These are phyloP conservation scores for Conoideocrella luteorostrata DNA, from an alignment of 2,329 filamentous ascomycete genomes.

Conservation along the genomic window DNA sequence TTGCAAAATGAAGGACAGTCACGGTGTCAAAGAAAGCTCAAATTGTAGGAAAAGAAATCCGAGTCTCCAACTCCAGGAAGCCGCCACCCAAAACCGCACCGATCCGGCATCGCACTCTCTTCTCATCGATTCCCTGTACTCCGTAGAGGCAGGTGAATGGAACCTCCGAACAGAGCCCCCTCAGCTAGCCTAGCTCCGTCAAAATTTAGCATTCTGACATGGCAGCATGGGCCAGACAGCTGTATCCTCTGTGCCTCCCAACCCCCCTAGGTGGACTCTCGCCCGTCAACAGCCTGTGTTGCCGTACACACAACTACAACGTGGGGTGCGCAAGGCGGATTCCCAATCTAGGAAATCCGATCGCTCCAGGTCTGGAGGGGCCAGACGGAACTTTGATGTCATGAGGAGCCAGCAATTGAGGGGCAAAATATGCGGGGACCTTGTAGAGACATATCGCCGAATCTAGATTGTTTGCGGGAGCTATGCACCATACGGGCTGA, in stretches of 20 bases:
- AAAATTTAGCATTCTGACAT: neutral
- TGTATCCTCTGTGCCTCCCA: too few species aligned
- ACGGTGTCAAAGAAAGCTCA: neutral
- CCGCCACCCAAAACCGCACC: neutral
- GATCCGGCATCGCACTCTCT: conserved; percentile 4
- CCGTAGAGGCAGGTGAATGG: neutral
- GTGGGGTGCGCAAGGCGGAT: conserved; percentile 9
- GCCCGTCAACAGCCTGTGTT: neutral
- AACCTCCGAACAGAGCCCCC: neutral
- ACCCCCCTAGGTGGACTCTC: neutral
- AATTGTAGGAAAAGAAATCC: neutral
- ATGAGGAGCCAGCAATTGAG: conserved; percentile 5
- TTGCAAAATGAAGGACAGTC: too few species aligned
- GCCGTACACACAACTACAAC: too few species aligned
- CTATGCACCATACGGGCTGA: neutral
- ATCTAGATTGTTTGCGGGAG: neutral
- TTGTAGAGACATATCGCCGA: neutral
- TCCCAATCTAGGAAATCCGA: conserved; percentile 17
- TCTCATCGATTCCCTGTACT: neutral
- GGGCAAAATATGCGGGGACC: conserved; percentile 2
- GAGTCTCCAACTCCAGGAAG: conserved; percentile 2
- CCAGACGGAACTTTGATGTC: neutral
- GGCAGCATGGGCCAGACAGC: too few species aligned
- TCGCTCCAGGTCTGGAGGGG: neutral
- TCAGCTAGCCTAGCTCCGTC: neutral